These are phyloP conservation scores for Candida tammaniensis DNA, from an alignment of 805 yeast species.

Conservation along the genomic window DNA sequence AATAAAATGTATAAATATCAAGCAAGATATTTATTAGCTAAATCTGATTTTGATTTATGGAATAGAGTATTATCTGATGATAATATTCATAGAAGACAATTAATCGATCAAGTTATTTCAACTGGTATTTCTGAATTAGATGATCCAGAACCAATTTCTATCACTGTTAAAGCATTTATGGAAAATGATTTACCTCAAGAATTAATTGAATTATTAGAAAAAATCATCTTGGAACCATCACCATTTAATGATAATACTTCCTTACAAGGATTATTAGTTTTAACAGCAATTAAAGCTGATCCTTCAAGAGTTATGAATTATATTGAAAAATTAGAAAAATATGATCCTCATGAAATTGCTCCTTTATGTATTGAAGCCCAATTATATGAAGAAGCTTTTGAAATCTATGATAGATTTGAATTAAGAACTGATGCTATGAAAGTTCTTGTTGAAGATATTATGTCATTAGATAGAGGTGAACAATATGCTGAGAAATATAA, in stretches of 20 bases:
- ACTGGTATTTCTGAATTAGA: slow-evolving; percentile 93
- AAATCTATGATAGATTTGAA: slow-evolving; percentile 83
- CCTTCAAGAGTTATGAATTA: slow-evolving; percentile 78
- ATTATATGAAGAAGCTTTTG: slow-evolving; percentile 89
- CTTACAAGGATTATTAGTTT: slow-evolving; percentile 84
- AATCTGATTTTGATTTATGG: slow-evolving; percentile 89
- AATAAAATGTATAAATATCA: slow-evolving; percentile 98
- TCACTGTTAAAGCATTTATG: slow-evolving; percentile 95
- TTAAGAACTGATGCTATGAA: slow-evolving; percentile 75
- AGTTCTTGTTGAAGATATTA: slow-evolving; percentile 86
- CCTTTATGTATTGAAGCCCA: slow-evolving; percentile 86
- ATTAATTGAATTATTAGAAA: slow-evolving; percentile 90
- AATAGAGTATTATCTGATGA: slow-evolving; percentile 68
- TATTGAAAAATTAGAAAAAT: slow-evolving; percentile 85
- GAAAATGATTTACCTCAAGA: slow-evolving; percentile 90
- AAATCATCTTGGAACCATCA: slow-evolving; percentile 94
- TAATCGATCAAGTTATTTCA: slow-evolving; percentile 91
- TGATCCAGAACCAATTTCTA: slow-evolving; percentile 90
- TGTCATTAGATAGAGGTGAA: slow-evolving; percentile 94
- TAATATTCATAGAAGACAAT: slow-evolving; percentile 83
- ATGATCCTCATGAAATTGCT: slow-evolving; percentile 92
- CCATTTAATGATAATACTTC: slow-evolving; percentile 95
- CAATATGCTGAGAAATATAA: slow-evolving; percentile 89
- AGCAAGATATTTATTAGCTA: slow-evolving; percentile 88
- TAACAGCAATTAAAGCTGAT: slow-evolving; percentile 96